These are phyloP conservation scores for Vigna mungo DNA, from an alignment of 306 rosid species.

Conservation along the genomic window DNA sequence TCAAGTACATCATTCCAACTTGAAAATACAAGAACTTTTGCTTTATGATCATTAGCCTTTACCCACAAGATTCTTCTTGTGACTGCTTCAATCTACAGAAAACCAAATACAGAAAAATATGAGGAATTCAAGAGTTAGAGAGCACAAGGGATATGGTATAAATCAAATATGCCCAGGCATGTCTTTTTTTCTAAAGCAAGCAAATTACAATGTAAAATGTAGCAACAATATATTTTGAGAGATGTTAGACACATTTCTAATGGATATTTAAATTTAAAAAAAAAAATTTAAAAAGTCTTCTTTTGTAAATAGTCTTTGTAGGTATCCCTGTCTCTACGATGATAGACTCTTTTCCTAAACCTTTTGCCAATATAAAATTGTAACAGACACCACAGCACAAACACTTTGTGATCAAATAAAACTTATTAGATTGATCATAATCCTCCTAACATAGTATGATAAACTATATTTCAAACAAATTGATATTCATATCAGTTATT, in stretches of 20 bases:
- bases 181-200: constrained; percentile 29
- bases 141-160: neutral
- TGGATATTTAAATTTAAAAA: constrained; percentile 11
- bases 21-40: constrained; percentile 88
- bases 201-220: neutral
- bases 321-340: constrained; percentile 3
- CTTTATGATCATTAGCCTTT: constrained; percentile 74
- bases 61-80: constrained; percentile 89
- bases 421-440: constrained; percentile 1
- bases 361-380: neutral
- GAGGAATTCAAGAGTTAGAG: constrained; percentile 29
- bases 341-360: constrained; percentile 25
- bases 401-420: neutral
- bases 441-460: neutral
- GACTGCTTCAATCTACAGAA: constrained; percentile 85
- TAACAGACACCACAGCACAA: constrained; percentile 4
- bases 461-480: neutral
- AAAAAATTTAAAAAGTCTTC: neutral
- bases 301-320: constrained; percentile 9
- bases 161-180: constrained; percentile 11
- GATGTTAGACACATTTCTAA: constrained; percentile 2
- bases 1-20: constrained; percentile 98
- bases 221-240: constrained; percentile 33
- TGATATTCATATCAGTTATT: neutral
- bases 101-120: constrained; percentile 34